Percentiles rank a stretch among this genome's conserved stretches.
Conservation (phyloP, 2,329 filamentous ascomycete species). For the Sporothrix curviconia region DNA sequence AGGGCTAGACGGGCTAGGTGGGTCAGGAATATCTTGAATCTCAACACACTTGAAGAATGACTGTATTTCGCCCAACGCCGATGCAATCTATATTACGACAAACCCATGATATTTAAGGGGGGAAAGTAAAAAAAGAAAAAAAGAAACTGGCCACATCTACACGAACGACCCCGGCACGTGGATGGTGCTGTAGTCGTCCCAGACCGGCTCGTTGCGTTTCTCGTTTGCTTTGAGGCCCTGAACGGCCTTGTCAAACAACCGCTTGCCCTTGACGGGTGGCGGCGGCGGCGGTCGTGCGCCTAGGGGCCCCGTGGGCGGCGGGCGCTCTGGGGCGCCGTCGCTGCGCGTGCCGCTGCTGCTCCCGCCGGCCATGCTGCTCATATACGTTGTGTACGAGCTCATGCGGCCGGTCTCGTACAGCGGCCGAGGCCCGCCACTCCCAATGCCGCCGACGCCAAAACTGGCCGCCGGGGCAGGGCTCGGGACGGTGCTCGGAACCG, state of each 20-base stretch:
- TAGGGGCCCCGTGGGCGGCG: background rate
- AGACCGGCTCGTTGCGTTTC: background rate
- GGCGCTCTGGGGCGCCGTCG: too few species aligned
- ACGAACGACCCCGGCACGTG: slow-evolving; percentile 15
- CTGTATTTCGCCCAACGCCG: background rate
- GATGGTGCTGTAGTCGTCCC: slow-evolving; percentile 11
- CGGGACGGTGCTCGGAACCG: background rate
- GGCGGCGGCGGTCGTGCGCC: background rate
- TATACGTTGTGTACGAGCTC: slow-evolving; percentile 5
- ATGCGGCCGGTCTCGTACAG: slow-evolving; percentile 1
- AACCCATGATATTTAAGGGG: too few species aligned
- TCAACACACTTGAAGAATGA: background rate
- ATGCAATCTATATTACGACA: too few species aligned
- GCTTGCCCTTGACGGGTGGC: slow-evolving; percentile 4
- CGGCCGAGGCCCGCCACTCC: slow-evolving; percentile 4
- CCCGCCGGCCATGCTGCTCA: too few species aligned
- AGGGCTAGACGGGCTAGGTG: too few species aligned
- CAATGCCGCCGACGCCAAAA: too few species aligned
- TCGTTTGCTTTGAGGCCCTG: slow-evolving; percentile 9
- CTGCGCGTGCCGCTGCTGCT: too few species aligned
- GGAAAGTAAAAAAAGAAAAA: background rate
- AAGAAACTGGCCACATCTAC: background rate
- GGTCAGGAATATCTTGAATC: too few species aligned
- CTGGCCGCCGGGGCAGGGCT: background rate
- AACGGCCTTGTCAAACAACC: slow-evolving; percentile 17